Percentiles rank a stretch among this genome's conserved stretches.
These are phyloP conservation scores for Sporisorium reilianum DNA, from an alignment of 1,284 basidiomycete species.

Conservation along the genomic window DNA sequence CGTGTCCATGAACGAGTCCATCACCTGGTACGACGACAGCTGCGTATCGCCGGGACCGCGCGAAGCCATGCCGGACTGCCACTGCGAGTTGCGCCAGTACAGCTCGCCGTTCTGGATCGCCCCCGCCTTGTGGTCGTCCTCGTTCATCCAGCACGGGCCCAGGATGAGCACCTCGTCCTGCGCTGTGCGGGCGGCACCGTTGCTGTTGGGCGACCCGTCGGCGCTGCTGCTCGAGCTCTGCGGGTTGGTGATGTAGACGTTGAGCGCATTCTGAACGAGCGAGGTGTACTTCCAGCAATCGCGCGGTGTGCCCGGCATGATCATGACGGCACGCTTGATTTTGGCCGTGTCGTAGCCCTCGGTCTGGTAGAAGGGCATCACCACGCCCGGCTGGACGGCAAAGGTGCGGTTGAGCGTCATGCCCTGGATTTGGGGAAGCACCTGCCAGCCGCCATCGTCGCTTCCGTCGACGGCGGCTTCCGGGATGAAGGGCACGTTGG, in stretches of 20 bases:
- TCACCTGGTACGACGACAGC: slow-evolving; percentile 51
- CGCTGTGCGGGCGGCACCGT: background rate
- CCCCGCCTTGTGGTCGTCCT: slow-evolving; percentile 44
- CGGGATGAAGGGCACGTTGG: slow-evolving; percentile 34
- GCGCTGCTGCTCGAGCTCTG: slow-evolving; percentile 19
- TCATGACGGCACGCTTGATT: slow-evolving; percentile 63
- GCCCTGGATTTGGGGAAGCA: slow-evolving; percentile 44
- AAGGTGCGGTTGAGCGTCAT: slow-evolving; percentile 60
- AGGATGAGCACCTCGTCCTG: slow-evolving; percentile 55
- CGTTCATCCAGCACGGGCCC: slow-evolving; percentile 60
- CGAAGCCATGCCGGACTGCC: slow-evolving; percentile 56
- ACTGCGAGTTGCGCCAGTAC: slow-evolving; percentile 54
- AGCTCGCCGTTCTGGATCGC: slow-evolving; percentile 50
- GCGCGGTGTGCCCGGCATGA: slow-evolving; percentile 62
- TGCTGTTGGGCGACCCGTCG: slow-evolving; percentile 8
- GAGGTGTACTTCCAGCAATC: slow-evolving; percentile 66
- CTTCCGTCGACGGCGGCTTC: slow-evolving; percentile 49
- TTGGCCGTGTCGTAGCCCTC: slow-evolving; percentile 37
- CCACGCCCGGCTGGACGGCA: slow-evolving; percentile 28
- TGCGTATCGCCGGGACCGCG: slow-evolving; percentile 37
- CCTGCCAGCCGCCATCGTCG: slow-evolving; percentile 71
- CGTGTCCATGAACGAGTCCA: slow-evolving; percentile 55
- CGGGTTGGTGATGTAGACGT: slow-evolving; percentile 38
- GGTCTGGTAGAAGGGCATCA: slow-evolving; percentile 61
- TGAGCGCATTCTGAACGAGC: slow-evolving; percentile 55